Evolutionary conservation across 768 basidiomycete genomes (phyloP).

Genomic region (Xanthoconium purpureum): DNA sequence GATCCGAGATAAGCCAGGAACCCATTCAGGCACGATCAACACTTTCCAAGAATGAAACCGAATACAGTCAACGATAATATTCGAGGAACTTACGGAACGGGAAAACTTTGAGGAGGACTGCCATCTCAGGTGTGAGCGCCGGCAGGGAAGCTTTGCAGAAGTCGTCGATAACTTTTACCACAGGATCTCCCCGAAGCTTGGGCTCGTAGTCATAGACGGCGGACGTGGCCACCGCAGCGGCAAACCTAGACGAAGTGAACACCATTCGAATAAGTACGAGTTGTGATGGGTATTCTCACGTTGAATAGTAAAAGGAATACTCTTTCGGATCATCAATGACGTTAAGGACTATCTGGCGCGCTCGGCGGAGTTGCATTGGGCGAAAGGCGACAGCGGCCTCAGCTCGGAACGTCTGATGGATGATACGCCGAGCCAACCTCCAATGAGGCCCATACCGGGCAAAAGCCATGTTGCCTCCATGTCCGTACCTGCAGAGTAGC

Average conservation of each 20-base stretch:
- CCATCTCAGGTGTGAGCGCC: slow-evolving; percentile 7
- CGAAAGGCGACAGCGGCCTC: slow-evolving; percentile 5
- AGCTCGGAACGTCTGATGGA: neutral
- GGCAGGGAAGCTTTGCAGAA: neutral
- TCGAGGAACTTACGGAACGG: neutral
- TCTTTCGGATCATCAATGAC: slow-evolving; percentile 3
- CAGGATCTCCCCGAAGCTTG: neutral
- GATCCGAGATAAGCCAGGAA: too few species aligned
- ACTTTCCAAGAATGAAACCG: neutral
- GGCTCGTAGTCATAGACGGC: slow-evolving; percentile 16
- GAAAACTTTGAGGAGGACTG: slow-evolving; percentile 1
- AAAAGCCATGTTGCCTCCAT: neutral
- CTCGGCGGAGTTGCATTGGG: slow-evolving; percentile 11
- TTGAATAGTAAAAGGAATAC: slow-evolving; percentile 5
- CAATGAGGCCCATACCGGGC: neutral
- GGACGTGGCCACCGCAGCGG: slow-evolving; percentile 13
- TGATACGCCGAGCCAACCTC: slow-evolving; percentile 13
- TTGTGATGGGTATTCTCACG: neutral
- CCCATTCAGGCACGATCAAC: neutral
- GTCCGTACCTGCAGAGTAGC: neutral
- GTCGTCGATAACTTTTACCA: neutral
- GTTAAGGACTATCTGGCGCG: slow-evolving; percentile 3
- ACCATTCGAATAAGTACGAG: neutral
- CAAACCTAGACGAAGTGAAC: too few species aligned
- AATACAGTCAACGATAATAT: neutral